phyloP scores from a whole-genome alignment of 495 filamentous ascomycete genomes.

The Talaromyces thailandensis region DNA sequence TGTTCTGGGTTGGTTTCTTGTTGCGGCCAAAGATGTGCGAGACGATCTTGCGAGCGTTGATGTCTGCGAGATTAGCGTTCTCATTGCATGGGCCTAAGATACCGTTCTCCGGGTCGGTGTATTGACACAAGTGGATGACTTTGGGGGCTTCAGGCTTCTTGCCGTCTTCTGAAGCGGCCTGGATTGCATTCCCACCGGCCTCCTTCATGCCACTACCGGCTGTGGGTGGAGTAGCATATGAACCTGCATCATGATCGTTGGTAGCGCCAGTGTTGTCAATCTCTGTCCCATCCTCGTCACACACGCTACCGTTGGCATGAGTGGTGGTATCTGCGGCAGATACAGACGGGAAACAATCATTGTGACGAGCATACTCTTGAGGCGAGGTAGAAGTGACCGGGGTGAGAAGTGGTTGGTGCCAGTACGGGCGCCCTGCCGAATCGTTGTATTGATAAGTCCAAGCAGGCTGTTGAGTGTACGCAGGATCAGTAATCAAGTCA shows the following conservation, averaged over 20 bases:
- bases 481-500: background rate
- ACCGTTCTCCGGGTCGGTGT: conserved; percentile 2
- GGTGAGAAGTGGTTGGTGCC: background rate
- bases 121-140: background rate
- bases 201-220: background rate
- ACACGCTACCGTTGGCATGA: background rate
- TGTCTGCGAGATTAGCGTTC: background rate
- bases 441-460: background rate
- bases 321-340: background rate
- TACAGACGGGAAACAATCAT: background rate
- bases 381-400: background rate
- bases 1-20: conserved; percentile 60
- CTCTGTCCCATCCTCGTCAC: background rate
- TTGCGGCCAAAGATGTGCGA: conserved; percentile 87
- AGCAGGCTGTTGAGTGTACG: background rate
- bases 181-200: background rate
- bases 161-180: background rate
- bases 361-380: background rate
- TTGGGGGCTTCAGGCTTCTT: background rate
- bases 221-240: background rate
- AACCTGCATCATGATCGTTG: background rate
- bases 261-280: background rate
- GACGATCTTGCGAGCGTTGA: conserved; percentile 56
- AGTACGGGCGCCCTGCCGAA: background rate
- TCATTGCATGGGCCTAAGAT: background rate